Evolutionary conservation across 1,284 basidiomycete species (phyloP), one percentile per base, ranked within the genome.

Genomic region (Pulchroboletus neoregius): DNA sequence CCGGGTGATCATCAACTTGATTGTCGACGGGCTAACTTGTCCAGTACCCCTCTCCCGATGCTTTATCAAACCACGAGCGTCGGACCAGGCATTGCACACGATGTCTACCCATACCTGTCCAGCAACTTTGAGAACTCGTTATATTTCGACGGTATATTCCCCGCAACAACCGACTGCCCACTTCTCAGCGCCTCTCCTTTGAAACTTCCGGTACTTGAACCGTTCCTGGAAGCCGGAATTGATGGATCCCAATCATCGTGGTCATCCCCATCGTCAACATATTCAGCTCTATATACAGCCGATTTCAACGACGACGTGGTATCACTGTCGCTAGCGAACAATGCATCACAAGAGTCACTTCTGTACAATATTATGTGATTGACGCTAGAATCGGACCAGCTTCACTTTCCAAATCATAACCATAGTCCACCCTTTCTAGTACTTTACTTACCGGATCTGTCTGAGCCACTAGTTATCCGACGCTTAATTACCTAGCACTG

Each of bases 181-280:
- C 38, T 51, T 30, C 35, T 52, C n/a, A 10, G 15, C 13, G 20
- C 34, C 23, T 39, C 58, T 36, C 48, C 49, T 37, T 46, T 48
- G 13, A 23, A 44, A 9, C 31, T 52, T 24, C 49, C 57, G n/a
- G 12, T 37, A 9, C 40, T 49, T 24, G 53, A 48, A 18, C 49
- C 49, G 11, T 56, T 60, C 37, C 34, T 45, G 23, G 57, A 54
- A 47, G 34, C 40, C 5, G 46, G 45, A 38, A 55, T 48, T 16
- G 51, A 61, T 18, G 46, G 43, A 26, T 54, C 45, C n/a, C 51
- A 45, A 23, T 67, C 65, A 12, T 44, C 43, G 5, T 60, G 52
- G 18, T 54, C 66, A 31, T 67, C 63, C 6, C 65, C 66, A 33
- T 46, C 49, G 12, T 67, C 65, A 30, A 53, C 40, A 13, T 53